These are phyloP conservation scores for Cercospora beticola DNA, from an alignment of 2,329 filamentous ascomycete genomes.

Conservation along the genomic window DNA sequence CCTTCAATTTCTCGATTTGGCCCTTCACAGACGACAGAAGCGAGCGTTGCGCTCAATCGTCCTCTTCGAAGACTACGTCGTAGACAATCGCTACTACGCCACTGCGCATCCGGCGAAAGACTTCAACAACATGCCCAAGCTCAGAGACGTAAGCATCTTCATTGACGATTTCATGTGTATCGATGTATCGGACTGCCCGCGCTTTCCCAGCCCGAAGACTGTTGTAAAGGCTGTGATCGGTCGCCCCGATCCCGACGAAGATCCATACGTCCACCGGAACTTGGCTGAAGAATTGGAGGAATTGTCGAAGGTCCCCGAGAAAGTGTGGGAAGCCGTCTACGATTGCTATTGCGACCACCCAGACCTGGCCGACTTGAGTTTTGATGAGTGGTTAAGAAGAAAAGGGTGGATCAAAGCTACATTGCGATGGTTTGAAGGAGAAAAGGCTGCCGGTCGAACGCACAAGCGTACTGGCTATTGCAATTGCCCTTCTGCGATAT, in stretches of 20 bases:
- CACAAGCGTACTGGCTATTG: neutral
- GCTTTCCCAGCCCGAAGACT: neutral
- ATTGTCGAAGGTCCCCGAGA: neutral
- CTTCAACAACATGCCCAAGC: neutral
- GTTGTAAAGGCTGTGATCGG: neutral
- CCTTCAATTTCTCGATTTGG: neutral
- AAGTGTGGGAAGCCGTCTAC: neutral
- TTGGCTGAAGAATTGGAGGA: neutral
- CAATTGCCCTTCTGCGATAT: neutral
- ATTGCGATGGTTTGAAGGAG: neutral
- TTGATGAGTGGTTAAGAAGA: neutral
- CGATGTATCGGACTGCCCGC: neutral
- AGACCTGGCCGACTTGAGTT: neutral
- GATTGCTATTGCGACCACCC: neutral
- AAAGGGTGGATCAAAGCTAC: neutral
- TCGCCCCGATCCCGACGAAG: neutral
- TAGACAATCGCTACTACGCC: neutral
- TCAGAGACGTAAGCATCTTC: neutral
- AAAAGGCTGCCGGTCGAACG: neutral
- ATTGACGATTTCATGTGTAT: neutral
- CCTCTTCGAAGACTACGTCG: neutral
- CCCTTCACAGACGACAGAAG: neutral
- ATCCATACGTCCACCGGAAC: neutral
- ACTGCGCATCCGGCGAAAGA: neutral
- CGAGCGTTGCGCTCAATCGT: neutral